Base-by-base conservation (phyloP, 805 yeast species). In the Ogataea ganodermae region DNA sequence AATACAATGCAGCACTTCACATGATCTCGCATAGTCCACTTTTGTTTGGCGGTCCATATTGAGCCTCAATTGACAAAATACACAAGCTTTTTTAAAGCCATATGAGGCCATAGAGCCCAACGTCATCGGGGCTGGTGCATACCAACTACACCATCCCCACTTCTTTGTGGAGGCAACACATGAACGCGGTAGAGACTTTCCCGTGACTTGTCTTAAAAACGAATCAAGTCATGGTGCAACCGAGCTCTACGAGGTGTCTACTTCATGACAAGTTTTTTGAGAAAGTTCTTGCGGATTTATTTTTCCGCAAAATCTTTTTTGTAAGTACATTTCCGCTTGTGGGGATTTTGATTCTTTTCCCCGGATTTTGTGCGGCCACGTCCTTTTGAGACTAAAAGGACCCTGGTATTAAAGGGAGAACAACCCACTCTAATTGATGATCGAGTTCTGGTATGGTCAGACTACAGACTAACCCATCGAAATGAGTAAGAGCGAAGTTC, bases 401-500 rank as follows among this genome's bases (percentile, higher is more conserved):
- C 38, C 38, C 38, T 35, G 23, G 26, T 30, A 30, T 30, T 30
- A n/a, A 30, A 30, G 14, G 18, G 4, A 16, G 9, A 6, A 8
- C 33, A 21, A 21, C 23, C 21, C 14, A 5, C 31, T 6, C 13
- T 14, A 10, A 27, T 5, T 5, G 4, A 6, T 27, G 13, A 10
- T 6, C 4, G 4, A 5, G 6, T 10, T n/a, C n/a, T n/a, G n/a
- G 31, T 12, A 6, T 27, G n/a, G 6, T 12, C 4, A n/a, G n/a
- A n/a, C n/a, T 20, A 17, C 7, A 17, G n/a, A 10, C 20, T 10
- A 35, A 6, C 9, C 17, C 10, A 9, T 5, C 9, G 24, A 39
- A 12, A 33, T 44, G 40, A 13, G 22, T 14, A 48, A 44, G 24
- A 21, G 38, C 3, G 51, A 40, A 18, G 23, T 30, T 23, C 22